Percentiles rank a stretch among this genome's conserved stretches.
phyloP scores from a whole-genome alignment of 768 basidiomycete species.

The Arthromyces matolae region DNA sequence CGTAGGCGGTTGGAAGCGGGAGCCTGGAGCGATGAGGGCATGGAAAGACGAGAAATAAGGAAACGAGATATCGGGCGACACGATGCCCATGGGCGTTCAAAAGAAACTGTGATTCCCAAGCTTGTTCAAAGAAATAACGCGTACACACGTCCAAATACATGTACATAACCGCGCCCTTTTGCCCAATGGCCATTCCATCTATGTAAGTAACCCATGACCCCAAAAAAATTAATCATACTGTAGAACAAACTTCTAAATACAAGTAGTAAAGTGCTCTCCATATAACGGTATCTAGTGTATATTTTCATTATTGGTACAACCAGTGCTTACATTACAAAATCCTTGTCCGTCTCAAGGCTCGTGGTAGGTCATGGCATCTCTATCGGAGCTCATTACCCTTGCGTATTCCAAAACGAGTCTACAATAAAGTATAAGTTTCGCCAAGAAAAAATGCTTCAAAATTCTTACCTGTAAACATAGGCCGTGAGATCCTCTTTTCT shows the following conservation, averaged over 20 bases:
- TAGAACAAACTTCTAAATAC: no score
- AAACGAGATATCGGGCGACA: slow-evolving; percentile 10
- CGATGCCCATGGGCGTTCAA: slow-evolving; percentile 14
- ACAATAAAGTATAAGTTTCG: neutral
- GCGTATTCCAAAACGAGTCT: slow-evolving; percentile 29
- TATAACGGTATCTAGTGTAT: no score
- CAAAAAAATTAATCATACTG: no score
- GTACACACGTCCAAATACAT: slow-evolving; percentile 22
- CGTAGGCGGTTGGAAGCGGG: slow-evolving; percentile 27
- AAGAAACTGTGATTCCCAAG: slow-evolving; percentile 4
- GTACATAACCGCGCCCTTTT: neutral
- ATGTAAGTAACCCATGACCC: no score
- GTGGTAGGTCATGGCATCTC: slow-evolving; percentile 26
- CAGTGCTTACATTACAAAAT: slow-evolving; percentile 23
- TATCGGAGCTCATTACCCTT: slow-evolving; percentile 26
- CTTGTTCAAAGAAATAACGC: slow-evolving; percentile 18
- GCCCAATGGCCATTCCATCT: neutral
- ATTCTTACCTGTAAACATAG: slow-evolving; percentile 41
- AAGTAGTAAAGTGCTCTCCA: no score
- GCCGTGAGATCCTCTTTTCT: slow-evolving; percentile 46
- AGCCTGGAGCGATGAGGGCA: slow-evolving; percentile 49
- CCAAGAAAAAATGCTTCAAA: neutral
- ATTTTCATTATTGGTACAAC: no score
- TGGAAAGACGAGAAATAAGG: slow-evolving; percentile 23
- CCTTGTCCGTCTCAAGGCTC: slow-evolving; percentile 3